Percentiles rank a stretch among this genome's conserved stretches.
Conservation (phyloP, 345 rosid genomes). For the Litchi chinensis region DNA sequence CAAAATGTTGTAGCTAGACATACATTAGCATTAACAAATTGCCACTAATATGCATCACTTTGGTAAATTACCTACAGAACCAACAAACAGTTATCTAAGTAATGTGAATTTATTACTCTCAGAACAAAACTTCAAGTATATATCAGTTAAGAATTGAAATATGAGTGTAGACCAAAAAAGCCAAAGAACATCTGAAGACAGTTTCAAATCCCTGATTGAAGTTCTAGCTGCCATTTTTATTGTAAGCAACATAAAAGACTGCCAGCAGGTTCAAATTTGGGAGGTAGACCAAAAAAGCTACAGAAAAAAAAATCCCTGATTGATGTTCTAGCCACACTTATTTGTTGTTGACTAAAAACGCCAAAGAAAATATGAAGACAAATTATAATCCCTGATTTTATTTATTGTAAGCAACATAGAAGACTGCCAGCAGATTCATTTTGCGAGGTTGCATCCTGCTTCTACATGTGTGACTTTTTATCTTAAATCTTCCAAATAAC, state of each 20-base stretch:
- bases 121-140: background rate
- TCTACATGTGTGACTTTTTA: background rate
- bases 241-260: background rate
- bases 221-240: constrained; percentile 1
- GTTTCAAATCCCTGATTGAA: background rate
- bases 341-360: background rate
- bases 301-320: no score
- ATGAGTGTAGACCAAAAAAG: background rate
- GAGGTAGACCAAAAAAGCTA: no score
- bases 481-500: background rate
- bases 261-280: background rate
- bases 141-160: background rate
- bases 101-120: background rate
- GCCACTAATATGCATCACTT: constrained; percentile 8
- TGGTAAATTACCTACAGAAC: background rate
- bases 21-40: constrained; percentile 11
- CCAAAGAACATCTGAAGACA: background rate
- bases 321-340: no score
- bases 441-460: background rate
- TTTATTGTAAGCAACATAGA: background rate
- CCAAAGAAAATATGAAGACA: background rate
- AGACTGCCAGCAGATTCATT: background rate
- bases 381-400: background rate
- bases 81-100: background rate
- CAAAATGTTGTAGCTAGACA: constrained; percentile 12